Percentiles rank a stretch among this genome's conserved stretches.
Conservation (phyloP, 2,329 filamentous ascomycete species). For the Myriosclerotinia duriaeana region DNA sequence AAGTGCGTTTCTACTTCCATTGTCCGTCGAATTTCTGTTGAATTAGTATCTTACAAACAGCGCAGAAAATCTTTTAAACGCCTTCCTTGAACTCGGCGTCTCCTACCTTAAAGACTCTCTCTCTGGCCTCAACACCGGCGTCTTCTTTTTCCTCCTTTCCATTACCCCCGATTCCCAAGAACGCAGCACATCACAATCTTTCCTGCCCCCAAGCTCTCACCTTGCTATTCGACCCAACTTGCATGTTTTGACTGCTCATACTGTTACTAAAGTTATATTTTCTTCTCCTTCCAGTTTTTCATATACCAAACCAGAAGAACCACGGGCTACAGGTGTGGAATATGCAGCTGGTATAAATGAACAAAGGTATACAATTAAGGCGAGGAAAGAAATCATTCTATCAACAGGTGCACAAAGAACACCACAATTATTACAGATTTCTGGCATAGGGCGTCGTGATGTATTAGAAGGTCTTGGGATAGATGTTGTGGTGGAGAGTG, state of each 20-base stretch:
- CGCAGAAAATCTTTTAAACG: constrained; percentile 43
- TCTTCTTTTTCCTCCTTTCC: constrained; percentile 7
- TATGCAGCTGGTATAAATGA: background rate
- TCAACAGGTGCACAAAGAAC: constrained; percentile 52
- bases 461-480: constrained; percentile 49
- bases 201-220: background rate
- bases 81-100: constrained; percentile 43
- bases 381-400: constrained; percentile 48
- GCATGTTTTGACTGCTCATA: constrained; percentile 11
- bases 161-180: background rate
- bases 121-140: background rate
- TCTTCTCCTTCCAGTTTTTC: background rate
- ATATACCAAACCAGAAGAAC: background rate
- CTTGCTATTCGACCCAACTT: constrained; percentile 1
- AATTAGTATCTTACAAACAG: background rate
- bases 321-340: background rate
- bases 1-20: constrained; percentile 34
- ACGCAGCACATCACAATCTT: constrained; percentile 16
- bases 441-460: constrained; percentile 49
- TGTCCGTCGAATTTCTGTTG: constrained; percentile 36
- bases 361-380: constrained; percentile 27
- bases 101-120: constrained; percentile 40
- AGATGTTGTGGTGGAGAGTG: constrained; percentile 44
- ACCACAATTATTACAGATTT: constrained; percentile 53
- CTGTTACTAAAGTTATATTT: constrained; percentile 9